Evolutionary conservation across 305 asterid species (phyloP), one percentile per base, ranked within the genome.

Genomic region (Fraxinus albicans): DNA sequence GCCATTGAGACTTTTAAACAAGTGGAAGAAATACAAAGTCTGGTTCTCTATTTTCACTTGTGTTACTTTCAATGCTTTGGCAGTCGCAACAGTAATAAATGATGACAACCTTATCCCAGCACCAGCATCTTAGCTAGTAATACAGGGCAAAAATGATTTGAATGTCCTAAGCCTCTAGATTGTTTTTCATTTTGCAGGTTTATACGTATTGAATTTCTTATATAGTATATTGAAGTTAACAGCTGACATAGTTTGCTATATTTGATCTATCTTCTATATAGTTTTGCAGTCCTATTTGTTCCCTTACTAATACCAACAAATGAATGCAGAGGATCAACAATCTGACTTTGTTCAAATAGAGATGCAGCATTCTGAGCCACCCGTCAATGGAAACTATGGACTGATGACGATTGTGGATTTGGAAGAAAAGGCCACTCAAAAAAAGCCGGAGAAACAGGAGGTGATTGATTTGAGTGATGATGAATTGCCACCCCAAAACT

Each of bases 391-490:
- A 23, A 79, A 80, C 65, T 76, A 4, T 31, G 47, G 63, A 76
- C 77, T 6, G 42, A 77, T 12, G 44, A 74, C 15, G 69, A 63
- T 25, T 21, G 79, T 31, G n/a, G 36, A 75, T 77, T 73, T 86
- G 4, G 83, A 27, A 53, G 87, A 79, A 44, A 70, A 65, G 23
- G 27, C 1, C 6, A 77, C 76, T 29, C 42, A 29, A 15, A 58
- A 73, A 69, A 79, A 47, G 76, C 74, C 74, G 19, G 83, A 85
- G 38, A 79, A 82, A 73, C 73, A 19, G 13, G 79, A 70, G 69
- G 69, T 93, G 70, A 93, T 93, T 33, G 91, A 89, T 44, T 79
- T 94, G 40, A 89, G 95, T 7, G 96, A 93, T 0, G 95, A 91
- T 67, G 97, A 92, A 21, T 42, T 73, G 33, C 93, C 88, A 31